Evolutionary conservation across 768 basidiomycete genomes (phyloP).

Genomic region (Leccinum boreale): DNA sequence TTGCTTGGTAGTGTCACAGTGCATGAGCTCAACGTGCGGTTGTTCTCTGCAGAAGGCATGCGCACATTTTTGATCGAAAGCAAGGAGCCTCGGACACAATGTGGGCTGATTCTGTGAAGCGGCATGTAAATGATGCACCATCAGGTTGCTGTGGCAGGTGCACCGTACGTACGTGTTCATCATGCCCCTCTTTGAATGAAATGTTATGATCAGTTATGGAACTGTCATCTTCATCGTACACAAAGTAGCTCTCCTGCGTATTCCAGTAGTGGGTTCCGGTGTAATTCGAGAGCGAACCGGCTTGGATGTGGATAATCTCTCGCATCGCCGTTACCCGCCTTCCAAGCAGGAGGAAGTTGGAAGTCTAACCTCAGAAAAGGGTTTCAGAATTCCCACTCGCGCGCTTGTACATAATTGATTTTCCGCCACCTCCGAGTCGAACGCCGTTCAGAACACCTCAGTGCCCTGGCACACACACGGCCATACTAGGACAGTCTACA

Average conservation of each 20-base stretch:
- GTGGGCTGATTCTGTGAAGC: conserved; percentile 33
- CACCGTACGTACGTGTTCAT: conserved; percentile 41
- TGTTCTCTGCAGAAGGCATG: conserved; percentile 1
- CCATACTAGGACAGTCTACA: background rate
- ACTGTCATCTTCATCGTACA: conserved; percentile 43
- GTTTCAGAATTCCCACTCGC: conserved; percentile 5
- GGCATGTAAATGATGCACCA: background rate
- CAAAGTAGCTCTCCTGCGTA: conserved; percentile 68
- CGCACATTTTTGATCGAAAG: conserved; percentile 66
- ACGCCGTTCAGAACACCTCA: background rate
- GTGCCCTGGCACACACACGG: background rate
- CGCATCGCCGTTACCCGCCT: conserved; percentile 43
- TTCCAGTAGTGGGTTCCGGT: conserved; percentile 82
- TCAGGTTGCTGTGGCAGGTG: background rate
- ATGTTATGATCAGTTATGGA: conserved; percentile 48
- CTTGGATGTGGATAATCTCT: conserved; percentile 79
- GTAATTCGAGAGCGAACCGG: conserved; percentile 64
- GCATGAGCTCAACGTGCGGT: conserved; percentile 4
- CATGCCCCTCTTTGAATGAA: conserved; percentile 64
- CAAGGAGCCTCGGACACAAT: conserved; percentile 60
- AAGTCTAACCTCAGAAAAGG: background rate
- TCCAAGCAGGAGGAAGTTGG: background rate
- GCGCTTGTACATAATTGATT: background rate
- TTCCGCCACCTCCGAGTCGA: background rate
- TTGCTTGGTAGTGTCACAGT: conserved; percentile 38